Conservation (phyloP, 2,329 filamentous ascomycete species). For the Epichloe brachyelytri region DNA sequence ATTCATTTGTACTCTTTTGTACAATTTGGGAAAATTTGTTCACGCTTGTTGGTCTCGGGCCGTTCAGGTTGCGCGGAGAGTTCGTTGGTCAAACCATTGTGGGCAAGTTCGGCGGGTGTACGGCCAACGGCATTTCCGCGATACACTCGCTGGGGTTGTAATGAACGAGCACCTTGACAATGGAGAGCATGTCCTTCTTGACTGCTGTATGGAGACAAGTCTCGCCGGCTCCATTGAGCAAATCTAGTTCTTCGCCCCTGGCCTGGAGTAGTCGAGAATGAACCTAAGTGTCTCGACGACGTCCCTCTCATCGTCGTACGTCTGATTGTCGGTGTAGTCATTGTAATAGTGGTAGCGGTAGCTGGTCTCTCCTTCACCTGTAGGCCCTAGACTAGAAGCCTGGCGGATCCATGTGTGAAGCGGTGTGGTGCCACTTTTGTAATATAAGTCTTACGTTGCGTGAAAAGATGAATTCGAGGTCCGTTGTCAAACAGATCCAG, state of each 20-base stretch:
- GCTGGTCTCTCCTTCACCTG: conserved; percentile 5
- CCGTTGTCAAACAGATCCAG: conserved; percentile 45
- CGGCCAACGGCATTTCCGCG: conserved; percentile 66
- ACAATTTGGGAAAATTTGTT: conserved; percentile 7
- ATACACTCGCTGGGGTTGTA: conserved; percentile 43
- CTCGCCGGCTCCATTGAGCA: conserved; percentile 52
- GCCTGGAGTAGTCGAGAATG: conserved; percentile 43
- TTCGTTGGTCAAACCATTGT: conserved; percentile 36
- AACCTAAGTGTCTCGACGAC: conserved; percentile 30
- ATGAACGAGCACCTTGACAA: conserved; percentile 36
- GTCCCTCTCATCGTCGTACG: conserved; percentile 17
- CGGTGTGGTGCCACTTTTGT: conserved; percentile 45
- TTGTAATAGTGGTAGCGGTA: conserved; percentile 3
- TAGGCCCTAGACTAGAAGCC: conserved; percentile 10
- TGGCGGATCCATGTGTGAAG: conserved; percentile 45
- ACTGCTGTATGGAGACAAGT: conserved; percentile 50
- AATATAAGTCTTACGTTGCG: conserved; percentile 38
- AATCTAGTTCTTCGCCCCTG: conserved; percentile 39
- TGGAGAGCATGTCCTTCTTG: conserved; percentile 19
- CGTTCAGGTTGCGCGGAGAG: conserved; percentile 16
- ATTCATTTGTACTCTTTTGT: conserved; percentile 3
- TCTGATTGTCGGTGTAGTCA: conserved; percentile 1
- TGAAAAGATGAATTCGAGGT: conserved; percentile 43
- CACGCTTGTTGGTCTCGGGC: not conserved
- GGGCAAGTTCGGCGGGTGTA: conserved; percentile 56